These are phyloP conservation scores for Puccinia brachypodii DNA, from an alignment of 1,284 basidiomycete species.

Conservation along the genomic window DNA sequence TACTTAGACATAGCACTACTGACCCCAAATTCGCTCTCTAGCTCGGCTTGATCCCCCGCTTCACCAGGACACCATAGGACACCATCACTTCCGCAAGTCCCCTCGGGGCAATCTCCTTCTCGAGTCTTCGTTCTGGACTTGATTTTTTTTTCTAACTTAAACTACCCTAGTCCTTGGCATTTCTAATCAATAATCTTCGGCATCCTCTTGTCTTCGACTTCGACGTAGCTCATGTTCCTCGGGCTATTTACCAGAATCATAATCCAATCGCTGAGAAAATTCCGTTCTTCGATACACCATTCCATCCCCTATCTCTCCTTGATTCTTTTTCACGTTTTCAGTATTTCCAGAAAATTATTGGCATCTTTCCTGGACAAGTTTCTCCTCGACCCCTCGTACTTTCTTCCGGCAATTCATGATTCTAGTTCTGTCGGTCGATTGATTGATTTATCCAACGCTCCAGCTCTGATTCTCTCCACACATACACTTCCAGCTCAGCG, in stretches of 20 bases:
- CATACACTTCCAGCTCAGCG: slow-evolving; percentile 6
- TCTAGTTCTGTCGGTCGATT: slow-evolving; percentile 24
- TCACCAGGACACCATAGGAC: slow-evolving; percentile 22
- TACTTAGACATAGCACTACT: slow-evolving; percentile 21
- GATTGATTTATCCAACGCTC: slow-evolving; percentile 36
- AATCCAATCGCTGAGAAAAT: slow-evolving; percentile 9
- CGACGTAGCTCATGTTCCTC: slow-evolving; percentile 1
- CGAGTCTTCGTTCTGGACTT: slow-evolving; percentile 1
- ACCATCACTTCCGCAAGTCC: slow-evolving; percentile 35
- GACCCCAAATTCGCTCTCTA: slow-evolving; percentile 38
- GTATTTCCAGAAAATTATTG: slow-evolving; percentile 17
- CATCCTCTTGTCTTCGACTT: background rate
- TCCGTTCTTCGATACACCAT: slow-evolving; percentile 10
- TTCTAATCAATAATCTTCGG: slow-evolving; percentile 10
- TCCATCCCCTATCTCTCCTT: slow-evolving; percentile 39
- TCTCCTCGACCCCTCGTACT: background rate
- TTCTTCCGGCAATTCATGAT: slow-evolving; percentile 42
- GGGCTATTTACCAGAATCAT: slow-evolving; percentile 39
- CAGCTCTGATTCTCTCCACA: background rate
- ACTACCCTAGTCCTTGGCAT: slow-evolving; percentile 9
- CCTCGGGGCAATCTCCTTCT: slow-evolving; percentile 41
- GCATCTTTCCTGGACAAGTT: slow-evolving; percentile 7
- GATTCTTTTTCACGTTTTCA: slow-evolving; percentile 9
- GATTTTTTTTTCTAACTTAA: background rate
- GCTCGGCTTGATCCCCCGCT: slow-evolving; percentile 37